These are phyloP conservation scores for Malassezia dermatis DNA, from an alignment of 1,284 basidiomycete species.

Conservation along the genomic window DNA sequence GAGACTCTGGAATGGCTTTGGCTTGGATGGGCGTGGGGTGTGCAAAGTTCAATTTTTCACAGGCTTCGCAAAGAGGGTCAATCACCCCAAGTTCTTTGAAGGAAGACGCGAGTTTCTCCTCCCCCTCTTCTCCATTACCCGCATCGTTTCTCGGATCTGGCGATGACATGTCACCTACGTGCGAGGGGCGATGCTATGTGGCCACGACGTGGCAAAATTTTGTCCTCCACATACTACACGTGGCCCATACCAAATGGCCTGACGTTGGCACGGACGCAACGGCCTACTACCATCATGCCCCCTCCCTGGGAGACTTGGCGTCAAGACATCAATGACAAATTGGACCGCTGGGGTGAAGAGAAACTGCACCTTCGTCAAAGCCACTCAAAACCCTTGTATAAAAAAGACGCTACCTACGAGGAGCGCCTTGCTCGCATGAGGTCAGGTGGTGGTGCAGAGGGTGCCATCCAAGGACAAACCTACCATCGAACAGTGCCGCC, in stretches of 20 bases:
- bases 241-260: not conserved
- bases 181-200: not conserved
- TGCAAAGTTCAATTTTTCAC: slow-evolving; percentile 71
- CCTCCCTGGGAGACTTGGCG: slow-evolving; percentile 15
- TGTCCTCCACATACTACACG: slow-evolving; percentile 3
- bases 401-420: slow-evolving; percentile 5
- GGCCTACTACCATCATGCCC: not conserved
- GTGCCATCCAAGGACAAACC: not conserved
- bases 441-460: slow-evolving; percentile 4
- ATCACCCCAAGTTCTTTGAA: slow-evolving; percentile 69
- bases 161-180: not conserved
- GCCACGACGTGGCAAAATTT: not conserved
- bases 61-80: slow-evolving; percentile 74
- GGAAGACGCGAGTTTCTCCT: not conserved
- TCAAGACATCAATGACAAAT: slow-evolving; percentile 6
- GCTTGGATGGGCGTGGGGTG: slow-evolving; percentile 84
- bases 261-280: not conserved
- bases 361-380: not conserved
- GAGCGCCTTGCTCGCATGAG: slow-evolving; percentile 12
- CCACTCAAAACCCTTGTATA: not conserved
- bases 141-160: not conserved
- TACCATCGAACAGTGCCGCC: slow-evolving; percentile 7
- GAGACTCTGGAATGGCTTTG: slow-evolving; percentile 76
- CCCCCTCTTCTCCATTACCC: not conserved
- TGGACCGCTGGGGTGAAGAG: slow-evolving; percentile 15